Base-by-base conservation (phyloP, 179 eudicot species). In the Silene coronaria region DNA sequence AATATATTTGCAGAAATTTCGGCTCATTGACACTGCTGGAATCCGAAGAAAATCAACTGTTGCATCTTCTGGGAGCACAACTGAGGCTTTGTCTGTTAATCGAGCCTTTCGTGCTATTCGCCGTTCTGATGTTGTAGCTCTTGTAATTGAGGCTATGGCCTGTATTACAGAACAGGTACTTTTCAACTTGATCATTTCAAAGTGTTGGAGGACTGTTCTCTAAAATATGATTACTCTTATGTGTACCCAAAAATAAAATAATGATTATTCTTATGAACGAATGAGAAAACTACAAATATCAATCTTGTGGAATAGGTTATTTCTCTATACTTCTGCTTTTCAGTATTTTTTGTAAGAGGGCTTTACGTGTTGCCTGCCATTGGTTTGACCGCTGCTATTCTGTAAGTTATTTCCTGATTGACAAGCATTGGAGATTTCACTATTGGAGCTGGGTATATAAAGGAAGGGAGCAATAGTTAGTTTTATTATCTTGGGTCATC, bases 21-120 rank as follows among this genome's bases (percentile, higher is more conserved):
- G 83, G 77, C 93, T 95, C 57, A 95, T 91, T 79, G 99, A 95
- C 81, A 92, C 99, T 77, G 99, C 99, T 84, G 99, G 99, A 77
- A 95, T 95, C 73, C 84, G 99, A 73, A 92, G 86, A 84, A 88
- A 86, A 81, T 87, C 97, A 68, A 84, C 91, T 55, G 91, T 92
- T 72, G 97, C 97, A 79, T 78, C 99, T 48, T 92, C 93, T 7
- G 97, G 99, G 71, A 95, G 97, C 87, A 92, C 87, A 26, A 89
- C 99, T n/a, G 99, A 95, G 84, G 97, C 90, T 19, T 83, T 95
- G 77, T 92, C 99, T 70, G 97, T 95, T 13, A 95, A 95, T 77
- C 91, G 97, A 73, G 99, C 99, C 68, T 88, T 95, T 76, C 91
- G 93, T 83, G 99, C 99, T 21, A 76, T 95, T 81, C 97, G 97